Conservation (phyloP, 805 yeast species). For the Sugiyamaella floridensis region DNA sequence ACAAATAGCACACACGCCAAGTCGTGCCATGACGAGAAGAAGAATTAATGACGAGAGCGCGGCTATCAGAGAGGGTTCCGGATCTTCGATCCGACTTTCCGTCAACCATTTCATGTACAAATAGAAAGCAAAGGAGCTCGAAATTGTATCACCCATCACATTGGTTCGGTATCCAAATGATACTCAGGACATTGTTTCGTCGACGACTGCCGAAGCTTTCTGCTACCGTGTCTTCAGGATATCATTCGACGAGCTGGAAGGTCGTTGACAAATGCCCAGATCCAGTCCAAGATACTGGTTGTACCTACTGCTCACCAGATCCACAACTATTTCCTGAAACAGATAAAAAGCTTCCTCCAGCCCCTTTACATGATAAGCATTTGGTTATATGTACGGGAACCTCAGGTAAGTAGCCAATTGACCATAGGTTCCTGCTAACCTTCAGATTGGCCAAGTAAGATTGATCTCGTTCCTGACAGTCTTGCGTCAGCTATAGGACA, state of each 20-base stretch:
- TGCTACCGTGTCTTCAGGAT: not conserved
- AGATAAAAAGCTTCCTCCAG: slow-evolving; percentile 39
- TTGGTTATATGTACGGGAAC: slow-evolving; percentile 46
- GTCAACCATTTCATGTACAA: not conserved
- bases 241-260: not conserved
- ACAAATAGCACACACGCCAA: slow-evolving; percentile 36
- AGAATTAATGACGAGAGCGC: not conserved
- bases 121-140: too few species aligned
- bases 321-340: slow-evolving; percentile 33
- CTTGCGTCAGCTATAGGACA: slow-evolving; percentile 33
- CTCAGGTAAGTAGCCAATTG: slow-evolving; percentile 16
- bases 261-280: slow-evolving; percentile 38
- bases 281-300: slow-evolving; percentile 52
- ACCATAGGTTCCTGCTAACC: not conserved
- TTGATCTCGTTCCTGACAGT: slow-evolving; percentile 43
- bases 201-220: too few species aligned
- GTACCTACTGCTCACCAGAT: slow-evolving; percentile 52
- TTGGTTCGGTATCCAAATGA: too few species aligned
- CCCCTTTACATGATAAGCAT: slow-evolving; percentile 49
- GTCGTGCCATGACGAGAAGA: not conserved
- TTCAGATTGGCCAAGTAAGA: slow-evolving; percentile 35
- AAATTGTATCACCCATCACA: too few species aligned
- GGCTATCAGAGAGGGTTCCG: not conserved
- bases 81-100: not conserved
- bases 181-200: too few species aligned